Conservation (phyloP, 305 asterid genomes). For the Fraxinus platypoda region DNA sequence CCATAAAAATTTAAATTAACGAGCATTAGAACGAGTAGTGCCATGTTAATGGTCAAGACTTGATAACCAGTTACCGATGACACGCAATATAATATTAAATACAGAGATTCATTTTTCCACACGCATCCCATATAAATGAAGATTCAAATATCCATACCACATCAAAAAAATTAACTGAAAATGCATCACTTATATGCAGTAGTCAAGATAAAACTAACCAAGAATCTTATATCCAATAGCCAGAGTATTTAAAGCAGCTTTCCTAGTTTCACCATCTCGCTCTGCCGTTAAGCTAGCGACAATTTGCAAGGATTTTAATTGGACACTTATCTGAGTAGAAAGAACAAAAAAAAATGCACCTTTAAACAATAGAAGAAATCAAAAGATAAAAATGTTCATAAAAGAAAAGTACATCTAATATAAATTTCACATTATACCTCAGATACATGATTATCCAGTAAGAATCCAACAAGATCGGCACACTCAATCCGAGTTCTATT, state of each 20-base stretch:
- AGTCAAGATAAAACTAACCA: conserved; percentile 52
- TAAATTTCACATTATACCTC: conserved; percentile 50
- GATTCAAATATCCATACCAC: background rate
- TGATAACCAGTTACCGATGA: background rate
- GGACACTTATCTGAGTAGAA: conserved; percentile 70
- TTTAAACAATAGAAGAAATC: conserved; percentile 4
- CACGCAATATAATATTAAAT: background rate
- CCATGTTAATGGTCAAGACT: background rate
- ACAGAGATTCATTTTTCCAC: background rate
- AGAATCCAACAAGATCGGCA: conserved; percentile 91
- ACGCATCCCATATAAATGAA: background rate
- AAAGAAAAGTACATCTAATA: background rate
- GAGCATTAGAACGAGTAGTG: background rate
- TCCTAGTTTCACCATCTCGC: conserved; percentile 95
- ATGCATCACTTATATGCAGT: background rate
- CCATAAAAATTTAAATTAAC: background rate
- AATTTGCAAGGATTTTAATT: conserved; percentile 89
- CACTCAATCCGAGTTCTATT: conserved; percentile 91
- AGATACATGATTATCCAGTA: conserved; percentile 81
- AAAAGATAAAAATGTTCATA: background rate
- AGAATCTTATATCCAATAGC: conserved; percentile 94
- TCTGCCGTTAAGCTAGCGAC: conserved; percentile 97
- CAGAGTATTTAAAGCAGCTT: conserved; percentile 89
- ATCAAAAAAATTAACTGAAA: conserved; percentile 13
- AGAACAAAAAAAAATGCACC: conserved; percentile 12